A percentile compares a stretch with the other conserved stretches of the same genome.
These are phyloP conservation scores for Trichosphaerium sp. DNA, from an alignment of 78 protist genomes.

Conservation along the genomic window DNA sequence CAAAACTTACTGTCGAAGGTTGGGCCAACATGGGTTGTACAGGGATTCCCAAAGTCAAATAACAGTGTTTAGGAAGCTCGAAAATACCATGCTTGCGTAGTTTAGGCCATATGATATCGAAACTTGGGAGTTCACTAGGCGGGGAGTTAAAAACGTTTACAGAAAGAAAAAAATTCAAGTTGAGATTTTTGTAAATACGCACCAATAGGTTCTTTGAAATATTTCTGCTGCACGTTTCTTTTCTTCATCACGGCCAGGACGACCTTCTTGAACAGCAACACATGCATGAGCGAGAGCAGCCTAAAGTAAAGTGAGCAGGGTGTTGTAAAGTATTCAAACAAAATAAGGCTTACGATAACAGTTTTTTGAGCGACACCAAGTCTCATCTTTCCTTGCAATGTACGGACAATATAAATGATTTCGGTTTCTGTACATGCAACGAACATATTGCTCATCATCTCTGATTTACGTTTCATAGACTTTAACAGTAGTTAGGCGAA, in stretches of 20 bases:
- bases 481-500: neutral
- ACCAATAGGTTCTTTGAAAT: no score
- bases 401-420: slow-evolving; percentile 35
- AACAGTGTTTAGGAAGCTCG: slow-evolving; percentile 13
- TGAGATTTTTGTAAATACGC: neutral
- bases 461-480: slow-evolving; percentile 16
- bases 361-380: slow-evolving; percentile 88
- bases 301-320: no score
- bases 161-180: neutral
- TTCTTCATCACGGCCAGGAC: no score
- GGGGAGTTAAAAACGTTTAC: neutral
- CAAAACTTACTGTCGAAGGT: no score
- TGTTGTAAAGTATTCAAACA: no score
- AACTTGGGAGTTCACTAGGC: slow-evolving; percentile 61
- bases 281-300: no score
- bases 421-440: slow-evolving; percentile 59
- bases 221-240: no score
- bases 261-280: no score
- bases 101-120: slow-evolving; percentile 49
- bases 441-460: slow-evolving; percentile 49
- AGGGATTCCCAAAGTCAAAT: slow-evolving; percentile 73
- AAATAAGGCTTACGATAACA: slow-evolving; percentile 79
- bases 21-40: slow-evolving; percentile 96
- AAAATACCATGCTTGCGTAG: slow-evolving; percentile 22
- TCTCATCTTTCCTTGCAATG: slow-evolving; percentile 80